These are phyloP conservation scores for Aspergillus oerlinghausenensis DNA, from an alignment of 2,329 filamentous ascomycete species.

Conservation along the genomic window DNA sequence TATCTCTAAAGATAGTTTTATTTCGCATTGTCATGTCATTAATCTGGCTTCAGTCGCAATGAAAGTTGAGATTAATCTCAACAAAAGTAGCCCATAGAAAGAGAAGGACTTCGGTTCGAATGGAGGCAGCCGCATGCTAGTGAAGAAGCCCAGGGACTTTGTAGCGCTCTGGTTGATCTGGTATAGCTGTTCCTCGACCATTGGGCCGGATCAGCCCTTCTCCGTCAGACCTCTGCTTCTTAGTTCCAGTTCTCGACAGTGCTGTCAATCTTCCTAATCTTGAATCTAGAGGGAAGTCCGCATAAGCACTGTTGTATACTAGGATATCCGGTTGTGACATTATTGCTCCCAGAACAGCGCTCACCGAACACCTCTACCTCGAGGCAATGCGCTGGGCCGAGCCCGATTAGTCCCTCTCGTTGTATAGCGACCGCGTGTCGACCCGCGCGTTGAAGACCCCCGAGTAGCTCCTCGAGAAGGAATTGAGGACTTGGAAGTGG, in stretches of 20 bases:
- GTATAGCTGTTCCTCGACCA: not conserved
- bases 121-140: not conserved
- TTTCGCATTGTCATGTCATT: not conserved
- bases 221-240: not conserved
- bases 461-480: slow-evolving; percentile 19
- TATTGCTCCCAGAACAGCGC: not conserved
- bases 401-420: slow-evolving; percentile 32
- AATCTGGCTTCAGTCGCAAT: not conserved
- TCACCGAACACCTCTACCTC: slow-evolving; percentile 38
- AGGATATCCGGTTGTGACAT: not conserved
- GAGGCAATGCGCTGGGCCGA: slow-evolving; percentile 36
- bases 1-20: not conserved
- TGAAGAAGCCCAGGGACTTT: not conserved
- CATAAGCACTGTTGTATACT: not conserved
- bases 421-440: slow-evolving; percentile 30
- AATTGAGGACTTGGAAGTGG: slow-evolving; percentile 29
- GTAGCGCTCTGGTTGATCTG: not conserved
- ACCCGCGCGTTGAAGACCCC: slow-evolving; percentile 20
- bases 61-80: not conserved
- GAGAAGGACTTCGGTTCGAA: not conserved
- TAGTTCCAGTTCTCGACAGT: not conserved
- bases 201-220: not conserved
- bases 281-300: not conserved
- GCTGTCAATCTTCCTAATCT: not conserved
- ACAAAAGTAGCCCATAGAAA: not conserved